Percentiles rank a stretch among this genome's conserved stretches.
Evolutionary conservation across 495 filamentous ascomycete species (phyloP).

Genomic region (Aspergillus campestris): DNA sequence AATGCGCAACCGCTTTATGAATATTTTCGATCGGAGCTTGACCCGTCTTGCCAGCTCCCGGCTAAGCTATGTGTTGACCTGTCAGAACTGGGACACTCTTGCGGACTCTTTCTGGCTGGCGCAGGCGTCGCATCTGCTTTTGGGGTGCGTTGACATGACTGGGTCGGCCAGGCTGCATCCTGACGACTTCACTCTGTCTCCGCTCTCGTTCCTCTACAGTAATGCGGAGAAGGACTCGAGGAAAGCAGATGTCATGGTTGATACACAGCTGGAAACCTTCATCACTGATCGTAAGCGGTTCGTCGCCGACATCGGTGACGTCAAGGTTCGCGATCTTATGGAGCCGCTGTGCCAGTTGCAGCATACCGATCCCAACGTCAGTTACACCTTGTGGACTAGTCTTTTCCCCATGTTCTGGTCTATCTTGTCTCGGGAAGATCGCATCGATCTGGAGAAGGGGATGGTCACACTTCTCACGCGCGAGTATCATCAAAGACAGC

Average conservation of each 20-base stretch:
- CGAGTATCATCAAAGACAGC: constrained; percentile 87
- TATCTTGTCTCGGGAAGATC: constrained; percentile 74
- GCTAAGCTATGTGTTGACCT: constrained; percentile 75
- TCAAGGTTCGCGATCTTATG: constrained; percentile 77
- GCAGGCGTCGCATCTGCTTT: constrained; percentile 83
- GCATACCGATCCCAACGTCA: constrained; percentile 70
- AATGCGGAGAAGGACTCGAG: constrained; percentile 60
- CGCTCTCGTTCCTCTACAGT: constrained; percentile 57
- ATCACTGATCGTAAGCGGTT: constrained; percentile 75
- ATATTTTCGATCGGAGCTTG: constrained; percentile 85
- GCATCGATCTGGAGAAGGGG: constrained; percentile 82
- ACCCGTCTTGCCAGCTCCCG: constrained; percentile 79
- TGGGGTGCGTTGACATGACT: constrained; percentile 85
- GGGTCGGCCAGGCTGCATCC: constrained; percentile 62
- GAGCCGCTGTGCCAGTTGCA: constrained; percentile 92
- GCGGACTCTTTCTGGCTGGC: constrained; percentile 93
- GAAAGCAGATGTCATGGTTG: constrained; percentile 63
- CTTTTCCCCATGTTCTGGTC: constrained; percentile 94
- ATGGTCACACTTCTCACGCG: constrained; percentile 80
- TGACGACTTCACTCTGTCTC: constrained; percentile 74
- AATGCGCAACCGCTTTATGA: constrained; percentile 93
- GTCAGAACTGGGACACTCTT: constrained; percentile 97
- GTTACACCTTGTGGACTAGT: constrained; percentile 81
- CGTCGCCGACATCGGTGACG: constrained; percentile 67
- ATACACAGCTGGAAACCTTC: constrained; percentile 73